Evolutionary conservation across 2,329 filamentous ascomycete genomes (phyloP).

Genomic region (Rasamsonia emersonii): DNA sequence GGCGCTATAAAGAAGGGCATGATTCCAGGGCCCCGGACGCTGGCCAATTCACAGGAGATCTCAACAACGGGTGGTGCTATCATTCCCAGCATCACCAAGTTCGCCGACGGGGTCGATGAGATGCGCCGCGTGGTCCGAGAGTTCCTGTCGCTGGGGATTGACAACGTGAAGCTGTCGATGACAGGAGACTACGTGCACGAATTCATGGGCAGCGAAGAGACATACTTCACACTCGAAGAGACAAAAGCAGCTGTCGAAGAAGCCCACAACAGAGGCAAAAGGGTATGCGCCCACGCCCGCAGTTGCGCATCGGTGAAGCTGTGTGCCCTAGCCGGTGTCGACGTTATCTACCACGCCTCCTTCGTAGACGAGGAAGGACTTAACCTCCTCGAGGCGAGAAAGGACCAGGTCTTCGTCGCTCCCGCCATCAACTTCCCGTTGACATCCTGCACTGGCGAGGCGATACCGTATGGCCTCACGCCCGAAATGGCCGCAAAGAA

Average conservation of each 20-base stretch:
- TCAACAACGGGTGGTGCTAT: constrained; percentile 5
- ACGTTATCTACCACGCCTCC: constrained; percentile 36
- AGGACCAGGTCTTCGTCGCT: too few relatives aligned
- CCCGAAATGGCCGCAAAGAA: constrained; percentile 32
- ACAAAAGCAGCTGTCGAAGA: constrained; percentile 37
- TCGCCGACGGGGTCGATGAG: constrained; percentile 25
- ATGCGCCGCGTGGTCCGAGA: constrained; percentile 29
- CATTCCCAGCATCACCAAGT: constrained; percentile 8
- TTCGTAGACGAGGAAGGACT: constrained; percentile 32
- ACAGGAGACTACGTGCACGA: constrained; percentile 19
- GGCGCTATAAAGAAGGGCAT: constrained; percentile 42
- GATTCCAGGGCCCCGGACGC: constrained; percentile 36
- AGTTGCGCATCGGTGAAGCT: constrained; percentile 33
- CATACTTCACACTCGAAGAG: constrained; percentile 36
- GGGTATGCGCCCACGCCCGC: constrained; percentile 36
- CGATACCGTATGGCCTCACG: constrained; percentile 30
- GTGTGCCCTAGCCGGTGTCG: constrained; percentile 33
- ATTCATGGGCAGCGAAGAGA: constrained; percentile 33
- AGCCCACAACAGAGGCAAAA: too few relatives aligned
- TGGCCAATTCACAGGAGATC: constrained; percentile 7
- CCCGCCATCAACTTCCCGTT: too few relatives aligned
- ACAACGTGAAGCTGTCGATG: constrained; percentile 35
- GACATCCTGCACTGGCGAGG: too few relatives aligned
- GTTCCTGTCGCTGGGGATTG: constrained; percentile 25
- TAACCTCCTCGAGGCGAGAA: too few relatives aligned